A percentile compares a stretch with the other conserved stretches of the same genome.
These are phyloP conservation scores for Colletotrichum sp. DNA, from an alignment of 2,329 filamentous ascomycete species.

Conservation along the genomic window DNA sequence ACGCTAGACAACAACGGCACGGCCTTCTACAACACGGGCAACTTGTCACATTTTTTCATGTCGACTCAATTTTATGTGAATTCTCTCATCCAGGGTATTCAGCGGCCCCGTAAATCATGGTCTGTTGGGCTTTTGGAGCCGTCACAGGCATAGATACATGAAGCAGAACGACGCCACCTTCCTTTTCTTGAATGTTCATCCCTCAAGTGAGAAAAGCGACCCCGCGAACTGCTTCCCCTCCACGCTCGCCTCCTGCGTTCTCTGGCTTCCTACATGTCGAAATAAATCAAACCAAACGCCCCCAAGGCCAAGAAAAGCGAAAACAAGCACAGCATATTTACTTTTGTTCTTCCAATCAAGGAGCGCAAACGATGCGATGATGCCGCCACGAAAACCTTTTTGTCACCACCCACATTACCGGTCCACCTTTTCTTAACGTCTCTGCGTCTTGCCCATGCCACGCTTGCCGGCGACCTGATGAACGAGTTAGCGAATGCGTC, in stretches of 20 bases:
- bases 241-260: neutral
- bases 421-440: constrained; percentile 58
- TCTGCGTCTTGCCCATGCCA: constrained; percentile 86
- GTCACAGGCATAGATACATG: neutral
- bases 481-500: constrained; percentile 34
- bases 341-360: constrained; percentile 16
- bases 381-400: neutral
- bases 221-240: neutral
- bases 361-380: constrained; percentile 5
- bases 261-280: neutral
- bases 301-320: constrained; percentile 5
- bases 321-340: constrained; percentile 8
- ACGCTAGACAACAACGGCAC: neutral
- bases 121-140: neutral
- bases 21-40: neutral
- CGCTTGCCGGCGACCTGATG: constrained; percentile 84
- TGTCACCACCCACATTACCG: constrained; percentile 6
- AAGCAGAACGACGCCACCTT: neutral
- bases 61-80: neutral
- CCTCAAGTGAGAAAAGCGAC: neutral
- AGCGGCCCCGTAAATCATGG: neutral
- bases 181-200: neutral
- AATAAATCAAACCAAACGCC: constrained; percentile 13
- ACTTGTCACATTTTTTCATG: neutral
- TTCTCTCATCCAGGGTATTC: constrained; percentile 17